Evolutionary conservation across 2,329 filamentous ascomycete species (phyloP).

Genomic region (Diplodia corticola): DNA sequence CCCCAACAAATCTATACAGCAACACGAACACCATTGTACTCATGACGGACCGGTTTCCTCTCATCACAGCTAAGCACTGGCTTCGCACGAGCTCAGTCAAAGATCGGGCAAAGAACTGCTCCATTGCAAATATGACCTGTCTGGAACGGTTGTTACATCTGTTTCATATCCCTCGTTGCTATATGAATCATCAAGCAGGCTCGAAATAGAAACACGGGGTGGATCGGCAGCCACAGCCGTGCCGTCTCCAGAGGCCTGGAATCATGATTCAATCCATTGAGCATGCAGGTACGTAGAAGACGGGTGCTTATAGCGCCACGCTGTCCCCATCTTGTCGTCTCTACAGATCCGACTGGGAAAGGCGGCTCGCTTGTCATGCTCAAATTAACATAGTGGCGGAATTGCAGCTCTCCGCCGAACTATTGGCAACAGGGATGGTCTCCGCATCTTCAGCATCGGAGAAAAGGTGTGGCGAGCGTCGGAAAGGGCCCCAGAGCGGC

Average conservation of each 20-base stretch:
- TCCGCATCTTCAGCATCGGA: background rate
- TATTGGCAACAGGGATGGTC: background rate
- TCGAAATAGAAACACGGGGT: conserved; percentile 28
- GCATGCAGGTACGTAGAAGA: background rate
- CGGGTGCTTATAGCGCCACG: background rate
- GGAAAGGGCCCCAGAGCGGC: background rate
- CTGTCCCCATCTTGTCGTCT: background rate
- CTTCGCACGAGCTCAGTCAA: no score
- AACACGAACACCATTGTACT: background rate
- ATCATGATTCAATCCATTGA: background rate
- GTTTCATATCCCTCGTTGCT: background rate
- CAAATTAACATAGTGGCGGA: background rate
- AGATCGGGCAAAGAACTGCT: no score
- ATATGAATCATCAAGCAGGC: background rate
- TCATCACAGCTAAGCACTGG: no score
- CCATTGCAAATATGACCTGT: background rate
- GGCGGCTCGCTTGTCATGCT: background rate
- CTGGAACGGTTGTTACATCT: no score
- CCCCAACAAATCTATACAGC: background rate
- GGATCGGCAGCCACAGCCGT: conserved; percentile 11
- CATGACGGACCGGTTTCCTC: background rate
- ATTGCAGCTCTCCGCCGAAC: background rate
- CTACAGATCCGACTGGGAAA: background rate
- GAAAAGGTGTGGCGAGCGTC: background rate
- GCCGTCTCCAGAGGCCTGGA: background rate